Conservation (phyloP, 2,329 filamentous ascomycete genomes). For the Dichotomopilus funicola region DNA sequence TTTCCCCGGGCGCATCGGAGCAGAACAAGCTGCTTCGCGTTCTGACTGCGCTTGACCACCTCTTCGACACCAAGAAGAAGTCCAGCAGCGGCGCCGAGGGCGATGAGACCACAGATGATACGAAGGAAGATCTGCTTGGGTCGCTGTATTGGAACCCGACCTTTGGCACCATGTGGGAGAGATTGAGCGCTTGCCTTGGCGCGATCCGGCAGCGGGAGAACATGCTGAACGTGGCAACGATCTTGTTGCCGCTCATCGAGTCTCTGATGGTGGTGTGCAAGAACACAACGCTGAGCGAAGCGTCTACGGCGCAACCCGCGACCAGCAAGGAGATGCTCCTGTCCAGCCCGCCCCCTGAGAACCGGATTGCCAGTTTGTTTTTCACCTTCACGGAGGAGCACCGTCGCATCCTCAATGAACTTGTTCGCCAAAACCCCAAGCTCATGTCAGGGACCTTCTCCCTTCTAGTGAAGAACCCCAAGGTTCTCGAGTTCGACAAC, state of each 20-base stretch:
- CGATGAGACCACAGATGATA: slow-evolving; percentile 46
- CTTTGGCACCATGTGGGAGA: slow-evolving; percentile 86
- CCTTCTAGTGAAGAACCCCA: slow-evolving; percentile 93
- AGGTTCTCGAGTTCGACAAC: slow-evolving; percentile 98
- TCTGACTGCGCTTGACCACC: slow-evolving; percentile 86
- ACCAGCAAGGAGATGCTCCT: slow-evolving; percentile 61
- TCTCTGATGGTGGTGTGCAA: slow-evolving; percentile 99
- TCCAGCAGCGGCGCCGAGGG: slow-evolving; percentile 36
- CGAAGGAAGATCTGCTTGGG: slow-evolving; percentile 79
- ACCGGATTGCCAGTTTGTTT: slow-evolving; percentile 81
- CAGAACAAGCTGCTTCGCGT: slow-evolving; percentile 93
- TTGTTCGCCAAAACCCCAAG: slow-evolving; percentile 93
- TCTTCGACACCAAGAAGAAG: slow-evolving; percentile 78
- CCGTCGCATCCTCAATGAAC: slow-evolving; percentile 93
- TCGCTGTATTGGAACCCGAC: slow-evolving; percentile 86
- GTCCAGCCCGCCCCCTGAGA: slow-evolving; percentile 71
- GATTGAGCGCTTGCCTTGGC: slow-evolving; percentile 79
- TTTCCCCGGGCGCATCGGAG: slow-evolving; percentile 91
- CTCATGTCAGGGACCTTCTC: slow-evolving; percentile 98
- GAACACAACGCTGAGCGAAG: slow-evolving; percentile 78
- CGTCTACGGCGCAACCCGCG: slow-evolving; percentile 41
- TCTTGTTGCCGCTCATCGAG: slow-evolving; percentile 88
- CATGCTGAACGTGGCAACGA: slow-evolving; percentile 95
- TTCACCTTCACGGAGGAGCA: slow-evolving; percentile 98
- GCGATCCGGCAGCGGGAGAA: slow-evolving; percentile 88